Base-by-base conservation (phyloP, 2,329 filamentous ascomycete species). In the Dactylellina cionopaga region DNA sequence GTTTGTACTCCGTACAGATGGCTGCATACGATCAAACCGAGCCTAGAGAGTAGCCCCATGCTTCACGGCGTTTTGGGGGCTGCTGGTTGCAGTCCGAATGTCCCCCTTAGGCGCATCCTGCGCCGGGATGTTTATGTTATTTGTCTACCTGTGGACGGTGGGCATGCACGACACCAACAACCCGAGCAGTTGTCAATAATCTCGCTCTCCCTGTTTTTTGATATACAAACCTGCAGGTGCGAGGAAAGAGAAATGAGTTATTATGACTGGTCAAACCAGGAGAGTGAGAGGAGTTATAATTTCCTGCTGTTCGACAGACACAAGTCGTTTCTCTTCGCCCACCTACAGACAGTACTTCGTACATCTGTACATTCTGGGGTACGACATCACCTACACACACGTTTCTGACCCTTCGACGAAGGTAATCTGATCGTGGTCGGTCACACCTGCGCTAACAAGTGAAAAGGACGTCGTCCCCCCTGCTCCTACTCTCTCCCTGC, bases 31-130 rank as follows among this genome's bases (percentile, higher is more conserved):
- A 49, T 49, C 56, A 59, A 63, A 52, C 55, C 65, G 56, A 56
- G 55, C 31, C 35, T 43, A 52, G 35, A 54, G 55, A 44, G 31
- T 5, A 22, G 44, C 65, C 65, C 65, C 65, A 62, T 56, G 56
- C 65, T 54, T 44, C 64, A 62, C 64, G 64, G 64, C 64, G 63
- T 68, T 69, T 69, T 60, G 64, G 46, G 64, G 54, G 52, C 49
- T 65, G 62, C 51, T 43, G 39, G 35, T 43, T 7, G 43, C 46
- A 55, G 29, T 39, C 54, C 55, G 39, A 51, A 55, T 55, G 24
- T n/a, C n/a, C 56, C 65, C 65, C 56, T 62, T 62, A 62, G 55
- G 55, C 47, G 55, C 55, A 55, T 69, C 64, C 51, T 52, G 47
- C 55, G 55, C 64, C 64, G 65, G 65, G 65, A 66, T 66, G 58